Evolutionary conservation across 2,329 filamentous ascomycete genomes (phyloP), one percentile per base, ranked within the genome.

Genomic region (Phyllosticta citriasiana): DNA sequence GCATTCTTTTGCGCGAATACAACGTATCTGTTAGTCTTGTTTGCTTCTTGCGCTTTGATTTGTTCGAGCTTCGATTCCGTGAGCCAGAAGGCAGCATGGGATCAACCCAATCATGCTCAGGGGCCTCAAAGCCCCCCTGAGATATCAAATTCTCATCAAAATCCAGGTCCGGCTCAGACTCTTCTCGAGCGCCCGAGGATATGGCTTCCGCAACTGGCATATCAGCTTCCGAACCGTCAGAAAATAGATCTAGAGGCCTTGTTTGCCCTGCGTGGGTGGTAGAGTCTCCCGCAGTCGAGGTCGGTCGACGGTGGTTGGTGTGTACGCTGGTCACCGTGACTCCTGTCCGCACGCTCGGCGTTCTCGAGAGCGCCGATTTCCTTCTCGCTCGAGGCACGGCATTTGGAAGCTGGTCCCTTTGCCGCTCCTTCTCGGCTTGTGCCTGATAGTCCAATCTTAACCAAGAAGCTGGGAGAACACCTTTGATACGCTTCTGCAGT

Each of bases 381-480:
- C 40, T 47, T 7, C 40, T 47, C 27, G 27, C 4, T 6, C 27
- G 27, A 30, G 27, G 27, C 2, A 6, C 9, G 27, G 9, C 4
- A 30, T 30, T 30, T 47, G 40, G 3, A 5, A 16, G 16, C 40
- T 16, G 35, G 16, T 19, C 35, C 33, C 16, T 16, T 47, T 47
- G 16, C 7, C 40, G 40, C 19, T 57, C 53, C 22, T 51, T 47
- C 33, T 54, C 63, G 3, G 35, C 63, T 50, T 73, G 73, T 26
- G 69, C 68, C 62, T 76, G 70, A n/a, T 70, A 67, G 63, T 80
- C 78, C 27, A 80, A 73, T 57, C 74, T 77, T 57, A 80, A 66
- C 77, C 78, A 80, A 1, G 78, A 80, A 30, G 78, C 78, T 26
- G 78, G 78, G 19, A 80, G 67, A 7, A 80, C 78, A 12, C 78